Evolutionary conservation across 2,329 filamentous ascomycete genomes (phyloP).

Genomic region (Pezicula carpinea): DNA sequence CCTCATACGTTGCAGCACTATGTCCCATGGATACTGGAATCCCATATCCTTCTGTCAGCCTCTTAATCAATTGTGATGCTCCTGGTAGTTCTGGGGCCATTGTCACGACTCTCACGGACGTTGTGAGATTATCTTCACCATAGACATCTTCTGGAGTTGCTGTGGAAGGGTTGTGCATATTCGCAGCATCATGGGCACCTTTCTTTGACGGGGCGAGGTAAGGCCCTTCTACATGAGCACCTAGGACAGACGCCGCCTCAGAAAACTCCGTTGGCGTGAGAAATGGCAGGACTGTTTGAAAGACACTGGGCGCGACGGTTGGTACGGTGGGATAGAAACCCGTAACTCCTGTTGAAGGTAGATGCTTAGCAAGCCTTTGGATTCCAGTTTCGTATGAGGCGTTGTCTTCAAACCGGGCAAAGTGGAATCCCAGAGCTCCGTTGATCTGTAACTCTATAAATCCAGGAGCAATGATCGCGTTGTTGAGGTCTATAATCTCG

Average conservation of each 20-base stretch:
- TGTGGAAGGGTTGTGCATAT: conserved; percentile 20
- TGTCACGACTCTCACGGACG: conserved; percentile 44
- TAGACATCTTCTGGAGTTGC: conserved; percentile 34
- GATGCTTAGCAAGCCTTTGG: conserved; percentile 40
- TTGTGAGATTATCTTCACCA: conserved; percentile 35
- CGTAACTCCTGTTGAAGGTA: conserved; percentile 46
- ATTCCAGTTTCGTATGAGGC: conserved; percentile 36
- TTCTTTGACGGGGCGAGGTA: conserved; percentile 48
- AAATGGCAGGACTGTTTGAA: conserved; percentile 38
- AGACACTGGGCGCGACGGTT: conserved; percentile 41
- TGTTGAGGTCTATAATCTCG: conserved; percentile 36
- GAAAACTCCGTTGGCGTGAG: conserved; percentile 37
- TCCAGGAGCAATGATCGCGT: conserved; percentile 46
- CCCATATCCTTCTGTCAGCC: conserved; percentile 30
- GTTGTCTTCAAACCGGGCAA: conserved; percentile 41
- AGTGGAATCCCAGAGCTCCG: conserved; percentile 43
- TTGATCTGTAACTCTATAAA: conserved; percentile 53
- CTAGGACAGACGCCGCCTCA: conserved; percentile 43
- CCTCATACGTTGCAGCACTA: conserved; percentile 40
- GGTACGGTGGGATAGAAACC: conserved; percentile 50
- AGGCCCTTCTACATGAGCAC: conserved; percentile 52
- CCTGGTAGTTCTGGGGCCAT: conserved; percentile 46
- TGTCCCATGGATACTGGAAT: conserved; percentile 33
- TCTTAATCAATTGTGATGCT: conserved; percentile 35
- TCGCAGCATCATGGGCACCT: conserved; percentile 40